Base-by-base conservation (phyloP, 768 basidiomycete genomes). In the Pleurotus pulmonarius region DNA sequence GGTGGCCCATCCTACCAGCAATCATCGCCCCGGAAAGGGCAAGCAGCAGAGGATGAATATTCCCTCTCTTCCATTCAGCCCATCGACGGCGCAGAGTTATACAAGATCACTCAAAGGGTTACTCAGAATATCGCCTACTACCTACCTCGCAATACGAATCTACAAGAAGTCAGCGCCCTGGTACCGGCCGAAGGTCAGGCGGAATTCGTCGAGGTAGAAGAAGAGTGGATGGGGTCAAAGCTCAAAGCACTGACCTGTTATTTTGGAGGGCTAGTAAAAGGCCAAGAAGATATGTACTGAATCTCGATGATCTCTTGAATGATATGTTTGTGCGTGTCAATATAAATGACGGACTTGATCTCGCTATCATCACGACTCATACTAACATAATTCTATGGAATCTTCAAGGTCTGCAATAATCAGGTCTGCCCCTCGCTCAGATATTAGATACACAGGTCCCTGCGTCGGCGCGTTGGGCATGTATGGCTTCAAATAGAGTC, bases 181-280 rank as follows among this genome's bases (percentile, higher is more conserved):
- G 66, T 82, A 34, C 22, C 64, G 67, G 55, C 59, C 68, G 60
- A 41, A 22, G 29, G 43, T 11, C n/a, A 22, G 2, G 49, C 25
- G 24, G 92, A 94, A 69, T 76, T 70, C 69, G 80, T 96, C 8
- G 96, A 98, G 70, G 81, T 98, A 5, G 94, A 98, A 67, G 96
- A 98, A 70, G 92, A 92, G 68, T 98, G 94, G 94, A 96, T 92
- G 87, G 88, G 93, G 2, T 77, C 77, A 8, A 96, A 96, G 74
- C 71, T 98, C 44, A 98, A 98, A 66, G 96, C 95, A 0, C 71
- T 98, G 52, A 97, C 93, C 1, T 94, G 92, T 67, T 96, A 97
- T 69, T 97, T 88, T 70, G 96, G 96, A 5, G 92, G 92, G 11
- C 72, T 98, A 43, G 89, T 73, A 7, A 68, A 70, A 20, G 88